Evolutionary conservation across 768 basidiomycete species (phyloP), one percentile per base, ranked within the genome.

Genomic region (Tubosaeta sp.): DNA sequence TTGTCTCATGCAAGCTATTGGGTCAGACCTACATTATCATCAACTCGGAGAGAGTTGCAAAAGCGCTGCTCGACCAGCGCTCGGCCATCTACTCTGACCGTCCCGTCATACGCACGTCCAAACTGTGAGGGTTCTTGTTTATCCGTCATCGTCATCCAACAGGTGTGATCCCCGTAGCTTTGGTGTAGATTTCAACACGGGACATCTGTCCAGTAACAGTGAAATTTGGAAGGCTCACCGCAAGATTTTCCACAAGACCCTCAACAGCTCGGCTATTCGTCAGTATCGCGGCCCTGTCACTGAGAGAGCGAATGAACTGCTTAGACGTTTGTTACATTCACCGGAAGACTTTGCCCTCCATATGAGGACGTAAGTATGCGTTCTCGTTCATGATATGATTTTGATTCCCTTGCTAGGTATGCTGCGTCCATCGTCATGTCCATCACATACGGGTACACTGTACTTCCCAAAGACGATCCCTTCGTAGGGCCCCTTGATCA

Each of bases 11-110:
- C 54, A 52, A 46, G 0, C 19, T 62, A 1, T 50, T 64, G 49
- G 62, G 62, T 26, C 57, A 64, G 48, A 54, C 50, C 5, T 64
- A 55, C 22, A 34, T 67, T 45, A 42, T 67, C n/a, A 33, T 67
- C 35, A 65, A 58, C 45, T 60, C 61, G 39, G 59, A 59, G 33
- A 56, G 57, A 29, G 51, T 61, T n/a, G 61, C 59, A 27, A 58
- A 54, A 33, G 47, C 29, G 11, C 51, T 67, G 17, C 48, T 67
- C 16, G 65, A 65, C 11, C 65, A 65, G 35, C 63, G 65, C 31
- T 65, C 65, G 9, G 44, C 4, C 7, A 59, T 58, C 14, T 67
- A 65, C 43, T 61, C 65, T 10, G 60, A 48, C 14, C 56, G 63
- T n/a, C 54, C 58, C 10, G 50, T 47, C 39, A 56, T 51, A n/a